phyloP scores from a whole-genome alignment of 2,329 filamentous ascomycete genomes.

The Ophiostoma sp. region DNA sequence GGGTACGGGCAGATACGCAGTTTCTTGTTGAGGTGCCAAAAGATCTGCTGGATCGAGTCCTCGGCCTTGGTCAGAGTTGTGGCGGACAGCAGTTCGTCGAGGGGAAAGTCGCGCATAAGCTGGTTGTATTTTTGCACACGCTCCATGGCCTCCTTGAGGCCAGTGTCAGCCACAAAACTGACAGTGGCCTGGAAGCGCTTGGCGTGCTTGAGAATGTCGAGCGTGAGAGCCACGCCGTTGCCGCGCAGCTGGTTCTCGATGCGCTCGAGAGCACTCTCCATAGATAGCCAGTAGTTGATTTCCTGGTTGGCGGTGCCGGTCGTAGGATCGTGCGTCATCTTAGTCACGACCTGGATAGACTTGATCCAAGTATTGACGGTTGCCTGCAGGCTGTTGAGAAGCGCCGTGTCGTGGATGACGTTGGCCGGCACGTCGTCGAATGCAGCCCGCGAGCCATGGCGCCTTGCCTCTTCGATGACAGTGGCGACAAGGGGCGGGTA shows the following conservation, averaged over 20 bases:
- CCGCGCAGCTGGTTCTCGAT: conserved; percentile 85
- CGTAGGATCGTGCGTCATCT: conserved; percentile 78
- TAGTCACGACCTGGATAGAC: conserved; percentile 93
- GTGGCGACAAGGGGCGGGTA: conserved; percentile 84
- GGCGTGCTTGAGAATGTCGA: conserved; percentile 92
- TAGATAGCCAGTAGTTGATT: conserved; percentile 98
- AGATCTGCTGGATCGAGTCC: conserved; percentile 84
- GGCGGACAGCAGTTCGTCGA: conserved; percentile 89
- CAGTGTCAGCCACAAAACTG: conserved; percentile 93
- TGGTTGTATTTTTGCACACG: conserved; percentile 98
- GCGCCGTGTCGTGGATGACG: conserved; percentile 80
- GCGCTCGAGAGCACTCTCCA: conserved; percentile 87
- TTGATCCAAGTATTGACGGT: conserved; percentile 98
- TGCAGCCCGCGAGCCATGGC: conserved; percentile 61
- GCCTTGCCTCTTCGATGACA: conserved; percentile 71
- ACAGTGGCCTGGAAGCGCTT: conserved; percentile 98
- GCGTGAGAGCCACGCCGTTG: conserved; percentile 81
- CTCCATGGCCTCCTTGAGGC: conserved; percentile 90
- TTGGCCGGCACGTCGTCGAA: conserved; percentile 70
- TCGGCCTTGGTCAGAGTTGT: conserved; percentile 83
- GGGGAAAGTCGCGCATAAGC: conserved; percentile 94
- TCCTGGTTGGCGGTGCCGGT: conserved; percentile 83
- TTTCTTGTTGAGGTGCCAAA: conserved; percentile 95
- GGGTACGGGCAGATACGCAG: conserved; percentile 94
- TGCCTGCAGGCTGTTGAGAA: conserved; percentile 88